Base-by-base conservation (phyloP, 495 filamentous ascomycete species). In the Neurospora discreta region DNA sequence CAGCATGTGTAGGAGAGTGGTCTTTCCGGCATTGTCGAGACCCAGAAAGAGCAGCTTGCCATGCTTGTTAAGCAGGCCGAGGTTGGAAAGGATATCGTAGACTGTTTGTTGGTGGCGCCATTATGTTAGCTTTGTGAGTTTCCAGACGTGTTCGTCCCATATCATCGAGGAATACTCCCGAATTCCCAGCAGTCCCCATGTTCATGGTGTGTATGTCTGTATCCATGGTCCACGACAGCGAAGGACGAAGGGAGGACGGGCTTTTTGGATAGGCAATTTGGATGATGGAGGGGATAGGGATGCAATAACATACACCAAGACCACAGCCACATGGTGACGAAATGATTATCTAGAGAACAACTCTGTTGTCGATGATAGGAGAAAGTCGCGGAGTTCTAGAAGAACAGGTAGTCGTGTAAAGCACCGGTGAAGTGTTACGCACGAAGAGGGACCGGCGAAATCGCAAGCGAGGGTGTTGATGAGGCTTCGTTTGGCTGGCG, bases 11-110 rank as follows among this genome's bases (percentile, higher is more conserved):
- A 95, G 82, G 70, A 95, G 83, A 40, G 95, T 98, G 23, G 96
- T 99, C 86, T 99, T 98, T 81, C 95, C 95, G 68, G 95, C 95
- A 87, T 98, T 97, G 82, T 99, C 95, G 72, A 98, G 90, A 73
- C 95, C 93, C 65, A 97, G 90, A 82, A 96, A 96, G 70, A 97
- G 89, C 60, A 97, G 89, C 87, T 97, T 96, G 74, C 91, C 93
- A 80, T 97, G 92, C 88, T 99, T 98, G 89, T 98, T 98, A 73
- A 93, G 85, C 75, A 99, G 88, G 72, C 96, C 95, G 72, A 98
- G 88, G 72, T 89, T 91, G 73, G 96, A 89, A 75, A 99, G 90
- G 71, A 97, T 83, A 85, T 98, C 94, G 86, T 90, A 97, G 84
- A 98, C 95, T 98, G 74, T 76, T 70, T 40, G 67, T 68, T 70